Base-by-base conservation (phyloP, 805 yeast genomes). In the Myxozyma geophila region DNA sequence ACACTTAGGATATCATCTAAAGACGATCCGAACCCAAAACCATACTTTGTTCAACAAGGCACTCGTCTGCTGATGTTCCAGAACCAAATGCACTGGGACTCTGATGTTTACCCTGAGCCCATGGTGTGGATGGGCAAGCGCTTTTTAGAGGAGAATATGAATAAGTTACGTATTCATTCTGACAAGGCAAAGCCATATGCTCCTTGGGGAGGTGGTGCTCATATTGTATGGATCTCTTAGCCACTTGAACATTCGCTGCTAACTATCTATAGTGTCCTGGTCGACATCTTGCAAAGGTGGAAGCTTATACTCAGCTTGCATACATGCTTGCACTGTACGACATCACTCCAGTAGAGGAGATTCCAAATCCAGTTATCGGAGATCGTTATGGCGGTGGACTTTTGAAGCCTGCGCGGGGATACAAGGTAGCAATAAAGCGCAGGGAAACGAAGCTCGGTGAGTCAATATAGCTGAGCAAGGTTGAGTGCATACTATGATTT, bases 181-280 rank as follows among this genome's bases (percentile, higher is more conserved):
- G 66, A 53, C n/a, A 59, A 48, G 28, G 41, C 56, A 59, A 52
- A 54, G 19, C 21, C 67, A 1, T 64, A 57, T 51, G 28, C 43
- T 17, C 64, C 67, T 1, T 66, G 62, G 63, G 69, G 69, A 8
- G 67, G 67, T 17, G 69, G 69, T 7, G 48, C 53, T 3, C 60
- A 60, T 28, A 52, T 56, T 17, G 62, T 61, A 61, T 6, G 63
- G 28, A 28, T 28, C 28, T 44, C 21, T 17, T 15, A 19, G 2
- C n/a, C 19, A 9, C 33, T 56, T 15, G 7, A 44, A n/a, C 37
- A 6, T 15, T 7, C 44, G 12, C 10, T 15, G 8, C 15, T 19
- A 39, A 33, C 15, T 39, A 19, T 4, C 35, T 48, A 23, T 33
- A 64, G 66, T 64, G 67, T 39, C 66, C 64, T 21, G 67, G 67